Conservation (phyloP, 257 asterid species). For the Avicennia marina region DNA sequence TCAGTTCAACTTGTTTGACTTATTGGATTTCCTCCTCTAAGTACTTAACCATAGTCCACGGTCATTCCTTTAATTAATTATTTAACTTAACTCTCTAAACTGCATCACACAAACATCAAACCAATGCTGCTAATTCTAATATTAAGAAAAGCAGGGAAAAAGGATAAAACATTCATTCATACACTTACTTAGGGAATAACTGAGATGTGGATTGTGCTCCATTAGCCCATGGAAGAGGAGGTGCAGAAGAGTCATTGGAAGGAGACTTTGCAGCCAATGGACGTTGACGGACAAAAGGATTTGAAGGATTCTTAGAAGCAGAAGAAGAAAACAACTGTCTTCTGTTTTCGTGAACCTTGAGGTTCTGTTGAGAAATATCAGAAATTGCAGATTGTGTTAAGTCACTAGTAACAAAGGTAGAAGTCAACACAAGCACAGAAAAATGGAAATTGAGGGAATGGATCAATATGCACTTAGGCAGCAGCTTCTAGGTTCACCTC, state of each 20-base stretch:
- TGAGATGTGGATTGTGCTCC: slow-evolving; percentile 52
- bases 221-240: slow-evolving; percentile 77
- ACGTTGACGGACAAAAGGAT: slow-evolving; percentile 76
- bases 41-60: no score
- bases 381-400: no score
- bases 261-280: slow-evolving; percentile 55
- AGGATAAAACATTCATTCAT: not conserved
- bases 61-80: no score
- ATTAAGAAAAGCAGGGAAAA: not conserved
- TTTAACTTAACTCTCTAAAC: not conserved
- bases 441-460: no score
- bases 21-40: not conserved
- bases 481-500: slow-evolving; percentile 47
- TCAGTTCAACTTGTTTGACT: not conserved
- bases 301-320: slow-evolving; percentile 53
- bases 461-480: no score
- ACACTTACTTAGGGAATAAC: slow-evolving; percentile 46
- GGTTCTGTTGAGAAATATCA: slow-evolving; percentile 34
- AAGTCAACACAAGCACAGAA: no score
- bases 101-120: slow-evolving; percentile 4
- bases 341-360: slow-evolving; percentile 78
- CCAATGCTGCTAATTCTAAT: not conserved
- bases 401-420: no score
- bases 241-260: slow-evolving; percentile 36
- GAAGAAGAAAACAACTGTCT: slow-evolving; percentile 64